Evolutionary conservation across 768 basidiomycete genomes (phyloP).

Genomic region (Auriscalpium vulgare): DNA sequence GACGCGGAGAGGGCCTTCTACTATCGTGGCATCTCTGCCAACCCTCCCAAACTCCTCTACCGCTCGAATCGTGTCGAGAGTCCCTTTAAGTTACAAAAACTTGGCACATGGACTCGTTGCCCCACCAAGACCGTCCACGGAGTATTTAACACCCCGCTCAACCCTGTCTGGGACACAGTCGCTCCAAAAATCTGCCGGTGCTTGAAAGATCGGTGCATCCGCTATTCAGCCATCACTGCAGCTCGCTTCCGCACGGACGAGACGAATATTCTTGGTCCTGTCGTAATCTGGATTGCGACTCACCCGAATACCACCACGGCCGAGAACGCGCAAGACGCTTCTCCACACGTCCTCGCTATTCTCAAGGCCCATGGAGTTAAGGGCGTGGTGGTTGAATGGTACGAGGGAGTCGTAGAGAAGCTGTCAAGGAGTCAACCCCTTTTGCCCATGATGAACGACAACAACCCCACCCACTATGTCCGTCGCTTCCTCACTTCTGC

Average conservation of each 20-base stretch:
- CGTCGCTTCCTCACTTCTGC: background rate
- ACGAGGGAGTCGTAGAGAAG: conserved; percentile 1
- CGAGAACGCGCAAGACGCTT: conserved; percentile 3
- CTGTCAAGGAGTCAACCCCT: background rate
- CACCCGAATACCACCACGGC: conserved; percentile 1
- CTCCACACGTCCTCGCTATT: conserved; percentile 1
- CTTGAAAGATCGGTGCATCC: background rate
- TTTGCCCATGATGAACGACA: background rate
- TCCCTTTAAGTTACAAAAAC: conserved; percentile 12
- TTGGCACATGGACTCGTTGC: conserved; percentile 4
- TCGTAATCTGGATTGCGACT: conserved; percentile 6
- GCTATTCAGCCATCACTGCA: background rate
- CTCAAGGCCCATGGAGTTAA: background rate
- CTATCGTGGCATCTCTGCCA: background rate
- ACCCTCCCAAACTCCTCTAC: conserved; percentile 2
- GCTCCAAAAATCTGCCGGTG: conserved; percentile 2
- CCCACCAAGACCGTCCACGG: conserved; percentile 1
- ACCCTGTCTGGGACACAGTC: conserved; percentile 4
- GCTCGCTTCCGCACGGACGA: conserved; percentile 8
- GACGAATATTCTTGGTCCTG: conserved; percentile 1
- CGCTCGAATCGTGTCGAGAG: background rate
- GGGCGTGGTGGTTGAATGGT: conserved; percentile 8
- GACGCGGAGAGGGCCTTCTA: background rate
- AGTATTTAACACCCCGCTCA: conserved; percentile 6
- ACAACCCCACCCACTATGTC: conserved; percentile 11